A percentile compares a stretch with the other conserved stretches of the same genome.
phyloP scores from a whole-genome alignment of 495 filamentous ascomycete species.

The Choiromyces venosus region DNA sequence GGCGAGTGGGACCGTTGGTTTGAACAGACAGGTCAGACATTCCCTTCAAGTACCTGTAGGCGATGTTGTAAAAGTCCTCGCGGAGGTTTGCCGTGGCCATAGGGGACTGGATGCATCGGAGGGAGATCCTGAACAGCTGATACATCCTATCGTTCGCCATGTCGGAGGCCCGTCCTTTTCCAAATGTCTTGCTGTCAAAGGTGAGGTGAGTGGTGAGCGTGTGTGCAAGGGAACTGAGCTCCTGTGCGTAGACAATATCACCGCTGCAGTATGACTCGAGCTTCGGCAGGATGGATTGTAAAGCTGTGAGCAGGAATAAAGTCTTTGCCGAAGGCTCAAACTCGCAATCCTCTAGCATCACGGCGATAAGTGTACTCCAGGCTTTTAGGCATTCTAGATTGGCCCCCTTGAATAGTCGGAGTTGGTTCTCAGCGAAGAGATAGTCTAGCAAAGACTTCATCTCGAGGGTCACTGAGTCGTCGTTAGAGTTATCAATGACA shows the following conservation, averaged over 20 bases:
- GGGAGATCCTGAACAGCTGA: slow-evolving; percentile 78
- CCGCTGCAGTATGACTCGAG: slow-evolving; percentile 66
- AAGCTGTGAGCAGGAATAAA: slow-evolving; percentile 71
- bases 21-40: slow-evolving; percentile 54
- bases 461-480: slow-evolving; percentile 55
- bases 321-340: slow-evolving; percentile 62
- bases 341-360: slow-evolving; percentile 71
- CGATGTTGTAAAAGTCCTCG: slow-evolving; percentile 79
- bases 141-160: slow-evolving; percentile 81
- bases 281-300: slow-evolving; percentile 80
- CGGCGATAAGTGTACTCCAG: slow-evolving; percentile 74
- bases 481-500: slow-evolving; percentile 49
- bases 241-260: slow-evolving; percentile 59
- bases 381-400: slow-evolving; percentile 62
- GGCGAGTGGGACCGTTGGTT: slow-evolving; percentile 47
- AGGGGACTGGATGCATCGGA: slow-evolving; percentile 67
- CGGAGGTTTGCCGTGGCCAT: slow-evolving; percentile 64
- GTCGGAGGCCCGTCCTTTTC: slow-evolving; percentile 55
- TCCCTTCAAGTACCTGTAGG: slow-evolving; percentile 72
- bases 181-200: slow-evolving; percentile 48
- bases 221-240: slow-evolving; percentile 71
- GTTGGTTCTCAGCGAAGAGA: slow-evolving; percentile 60
- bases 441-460: slow-evolving; percentile 58
- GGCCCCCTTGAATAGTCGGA: slow-evolving; percentile 53
- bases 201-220: slow-evolving; percentile 69